Conservation (phyloP, 495 filamentous ascomycete species). For the Monascus purpureus region DNA sequence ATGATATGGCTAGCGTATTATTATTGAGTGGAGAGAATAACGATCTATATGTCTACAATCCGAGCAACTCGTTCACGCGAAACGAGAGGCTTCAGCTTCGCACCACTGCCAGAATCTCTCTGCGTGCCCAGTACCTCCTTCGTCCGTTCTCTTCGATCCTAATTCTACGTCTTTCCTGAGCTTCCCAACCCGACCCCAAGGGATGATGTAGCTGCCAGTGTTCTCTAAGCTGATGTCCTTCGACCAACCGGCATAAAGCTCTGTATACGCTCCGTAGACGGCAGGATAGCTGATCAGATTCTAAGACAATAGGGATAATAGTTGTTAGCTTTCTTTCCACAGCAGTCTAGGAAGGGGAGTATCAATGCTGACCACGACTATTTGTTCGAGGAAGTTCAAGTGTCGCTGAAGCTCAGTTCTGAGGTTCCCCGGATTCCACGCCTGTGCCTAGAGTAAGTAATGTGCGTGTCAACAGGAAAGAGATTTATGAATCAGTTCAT, state of each 20-base stretch:
- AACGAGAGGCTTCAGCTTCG: constrained; percentile 1
- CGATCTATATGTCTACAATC: not conserved
- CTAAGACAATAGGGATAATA: constrained; percentile 2
- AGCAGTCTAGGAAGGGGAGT: too few relatives aligned
- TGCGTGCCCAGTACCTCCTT: constrained; percentile 3
- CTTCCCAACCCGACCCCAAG: constrained; percentile 12
- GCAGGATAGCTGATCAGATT: constrained; percentile 14
- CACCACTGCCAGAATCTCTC: constrained; percentile 6
- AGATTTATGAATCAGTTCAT: not conserved
- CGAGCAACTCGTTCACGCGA: not conserved
- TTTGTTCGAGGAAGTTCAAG: constrained; percentile 5
- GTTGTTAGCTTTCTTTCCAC: too few relatives aligned
- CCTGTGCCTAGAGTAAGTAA: constrained; percentile 1
- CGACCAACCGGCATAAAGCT: constrained; percentile 27
- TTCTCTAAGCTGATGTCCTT: constrained; percentile 17
- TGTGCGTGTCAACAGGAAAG: not conserved
- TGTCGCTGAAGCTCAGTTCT: constrained; percentile 29
- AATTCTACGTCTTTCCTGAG: constrained; percentile 5
- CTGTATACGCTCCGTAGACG: constrained; percentile 28
- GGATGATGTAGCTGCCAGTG: constrained; percentile 20
- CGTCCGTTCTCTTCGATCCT: not conserved
- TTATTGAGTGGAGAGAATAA: not conserved
- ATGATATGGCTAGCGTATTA: not conserved
- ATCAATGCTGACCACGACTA: constrained; percentile 6
- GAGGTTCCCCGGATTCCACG: constrained; percentile 30